Percentiles rank a stretch among this genome's conserved stretches.
These are phyloP conservation scores for Globisporangium spiculum DNA, from an alignment of 352 stramenopile species.

Conservation along the genomic window DNA sequence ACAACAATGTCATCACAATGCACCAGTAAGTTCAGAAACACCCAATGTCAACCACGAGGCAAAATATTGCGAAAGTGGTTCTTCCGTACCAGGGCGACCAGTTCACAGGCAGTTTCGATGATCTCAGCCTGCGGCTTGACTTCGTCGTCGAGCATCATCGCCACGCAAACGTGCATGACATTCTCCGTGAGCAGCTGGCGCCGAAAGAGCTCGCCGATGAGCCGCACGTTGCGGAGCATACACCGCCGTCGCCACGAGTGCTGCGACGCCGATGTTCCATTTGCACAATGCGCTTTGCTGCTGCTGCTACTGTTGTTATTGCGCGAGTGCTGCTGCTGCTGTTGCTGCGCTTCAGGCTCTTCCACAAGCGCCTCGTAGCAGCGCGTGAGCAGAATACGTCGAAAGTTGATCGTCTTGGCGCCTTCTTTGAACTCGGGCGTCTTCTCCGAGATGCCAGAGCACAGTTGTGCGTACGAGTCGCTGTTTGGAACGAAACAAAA, in stretches of 20 bases:
- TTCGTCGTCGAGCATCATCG: constrained; percentile 83
- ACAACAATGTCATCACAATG: not conserved
- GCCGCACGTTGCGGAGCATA: constrained; percentile 71
- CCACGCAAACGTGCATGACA: constrained; percentile 81
- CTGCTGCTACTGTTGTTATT: constrained; percentile 4
- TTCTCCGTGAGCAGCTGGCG: constrained; percentile 79
- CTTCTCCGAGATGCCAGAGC: constrained; percentile 52
- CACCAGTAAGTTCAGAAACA: not conserved
- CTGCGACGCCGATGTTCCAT: constrained; percentile 24
- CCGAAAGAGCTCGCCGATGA: constrained; percentile 78
- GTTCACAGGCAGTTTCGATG: constrained; percentile 62
- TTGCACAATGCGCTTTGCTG: constrained; percentile 17
- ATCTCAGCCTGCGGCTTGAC: constrained; percentile 56
- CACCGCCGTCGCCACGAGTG: constrained; percentile 72
- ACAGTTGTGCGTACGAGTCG: constrained; percentile 63
- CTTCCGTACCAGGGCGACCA: constrained; percentile 48
- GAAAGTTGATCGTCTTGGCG: constrained; percentile 83
- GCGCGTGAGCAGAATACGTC: constrained; percentile 69
- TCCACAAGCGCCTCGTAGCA: constrained; percentile 83
- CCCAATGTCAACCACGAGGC: not conserved
- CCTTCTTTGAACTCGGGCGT: constrained; percentile 82
- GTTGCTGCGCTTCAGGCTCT: constrained; percentile 38
- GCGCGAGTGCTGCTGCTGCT: constrained; percentile 16
- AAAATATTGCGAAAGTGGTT: not conserved
- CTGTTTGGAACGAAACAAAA: constrained; percentile 3